Evolutionary conservation across 2,329 filamentous ascomycete genomes (phyloP).

Genomic region (Didymellaceae sp.): DNA sequence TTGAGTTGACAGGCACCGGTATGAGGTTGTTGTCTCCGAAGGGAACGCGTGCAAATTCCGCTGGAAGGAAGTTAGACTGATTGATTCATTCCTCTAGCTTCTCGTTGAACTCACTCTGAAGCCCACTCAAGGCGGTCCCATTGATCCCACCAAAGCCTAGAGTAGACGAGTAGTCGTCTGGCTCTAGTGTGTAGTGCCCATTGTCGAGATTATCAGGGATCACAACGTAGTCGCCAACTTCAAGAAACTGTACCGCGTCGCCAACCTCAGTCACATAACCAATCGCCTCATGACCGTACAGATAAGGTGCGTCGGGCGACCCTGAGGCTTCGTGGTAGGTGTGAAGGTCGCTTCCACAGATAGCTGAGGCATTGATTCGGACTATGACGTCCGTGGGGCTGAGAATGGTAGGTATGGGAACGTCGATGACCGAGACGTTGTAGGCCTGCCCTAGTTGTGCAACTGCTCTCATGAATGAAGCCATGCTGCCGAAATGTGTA

Average conservation of each 20-base stretch:
- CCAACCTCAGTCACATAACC: constrained; percentile 79
- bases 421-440: constrained; percentile 41
- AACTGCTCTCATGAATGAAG: constrained; percentile 5
- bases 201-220: constrained; percentile 23
- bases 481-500: background rate
- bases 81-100: too few species aligned
- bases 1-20: constrained; percentile 11
- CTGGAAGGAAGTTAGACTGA: too few species aligned
- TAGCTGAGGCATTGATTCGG: constrained; percentile 48
- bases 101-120: constrained; percentile 16
- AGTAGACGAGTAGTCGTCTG: background rate
- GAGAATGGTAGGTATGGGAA: constrained; percentile 44
- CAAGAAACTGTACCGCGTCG: constrained; percentile 74
- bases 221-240: constrained; percentile 69
- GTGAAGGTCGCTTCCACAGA: constrained; percentile 41
- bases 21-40: constrained; percentile 21
- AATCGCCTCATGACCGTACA: constrained; percentile 88
- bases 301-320: constrained; percentile 76
- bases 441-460: constrained; percentile 19
- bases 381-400: constrained; percentile 49
- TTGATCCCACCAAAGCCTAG: background rate
- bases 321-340: constrained; percentile 70
- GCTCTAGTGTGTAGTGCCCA: background rate
- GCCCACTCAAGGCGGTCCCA: constrained; percentile 2
- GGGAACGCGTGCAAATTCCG: constrained; percentile 26